Conservation (phyloP, 371 early-diverging fungal species). For the Mucor plumbeus region DNA sequence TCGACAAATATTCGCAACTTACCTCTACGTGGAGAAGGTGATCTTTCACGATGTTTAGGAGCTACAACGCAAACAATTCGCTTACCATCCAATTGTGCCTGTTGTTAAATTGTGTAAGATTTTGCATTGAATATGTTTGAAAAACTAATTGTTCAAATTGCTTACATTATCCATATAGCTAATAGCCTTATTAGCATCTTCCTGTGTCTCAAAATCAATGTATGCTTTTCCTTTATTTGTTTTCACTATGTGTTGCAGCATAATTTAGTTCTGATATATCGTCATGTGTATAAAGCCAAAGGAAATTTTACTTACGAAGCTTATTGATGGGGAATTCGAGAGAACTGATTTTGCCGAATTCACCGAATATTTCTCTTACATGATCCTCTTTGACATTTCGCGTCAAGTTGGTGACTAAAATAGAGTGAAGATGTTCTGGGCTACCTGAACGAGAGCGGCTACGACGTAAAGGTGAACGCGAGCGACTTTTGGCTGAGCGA, state of each 20-base stretch:
- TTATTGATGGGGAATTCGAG: slow-evolving; percentile 52
- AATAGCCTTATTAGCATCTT: slow-evolving; percentile 60
- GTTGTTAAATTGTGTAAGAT: neutral
- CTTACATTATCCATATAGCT: slow-evolving; percentile 61
- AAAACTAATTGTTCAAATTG: neutral
- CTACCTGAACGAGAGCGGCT: slow-evolving; percentile 26
- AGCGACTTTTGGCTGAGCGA: slow-evolving; percentile 22
- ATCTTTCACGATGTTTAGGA: slow-evolving; percentile 37
- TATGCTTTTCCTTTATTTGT: slow-evolving; percentile 61
- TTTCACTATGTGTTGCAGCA: slow-evolving; percentile 34
- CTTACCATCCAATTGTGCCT: slow-evolving; percentile 66
- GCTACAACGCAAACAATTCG: slow-evolving; percentile 34
- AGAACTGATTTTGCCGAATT: slow-evolving; percentile 42
- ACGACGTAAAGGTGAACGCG: slow-evolving; percentile 23
- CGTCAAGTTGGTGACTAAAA: slow-evolving; percentile 44
- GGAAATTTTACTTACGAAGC: slow-evolving; percentile 33
- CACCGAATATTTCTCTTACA: slow-evolving; percentile 52
- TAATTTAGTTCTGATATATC: neutral
- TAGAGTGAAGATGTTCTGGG: slow-evolving; percentile 29
- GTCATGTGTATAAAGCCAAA: too few species aligned
- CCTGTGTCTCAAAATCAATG: slow-evolving; percentile 60
- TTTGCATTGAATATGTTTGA: neutral
- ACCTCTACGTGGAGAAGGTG: slow-evolving; percentile 42
- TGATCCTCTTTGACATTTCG: slow-evolving; percentile 55
- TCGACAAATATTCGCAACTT: neutral